Percentiles rank a stretch among this genome's conserved stretches.
phyloP scores from a whole-genome alignment of 1,284 basidiomycete species.

The Trametes pubescens region DNA sequence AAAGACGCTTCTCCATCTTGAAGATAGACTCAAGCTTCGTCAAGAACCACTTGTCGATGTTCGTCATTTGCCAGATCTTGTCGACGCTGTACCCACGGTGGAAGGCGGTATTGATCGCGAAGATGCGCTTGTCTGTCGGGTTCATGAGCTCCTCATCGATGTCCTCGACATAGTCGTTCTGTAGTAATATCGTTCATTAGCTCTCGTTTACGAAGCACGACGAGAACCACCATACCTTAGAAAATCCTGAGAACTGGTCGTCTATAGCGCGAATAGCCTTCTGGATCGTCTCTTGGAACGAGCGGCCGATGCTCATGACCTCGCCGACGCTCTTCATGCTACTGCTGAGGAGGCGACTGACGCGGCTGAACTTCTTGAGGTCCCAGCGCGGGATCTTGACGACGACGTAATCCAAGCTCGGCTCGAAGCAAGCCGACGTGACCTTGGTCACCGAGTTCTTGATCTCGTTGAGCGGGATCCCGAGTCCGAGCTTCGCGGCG shows the following conservation, averaged over 20 bases:
- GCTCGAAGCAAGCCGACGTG: conserved; percentile 98
- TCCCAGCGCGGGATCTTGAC: conserved; percentile 99
- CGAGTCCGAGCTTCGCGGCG: conserved; percentile 96
- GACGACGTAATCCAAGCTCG: conserved; percentile 95
- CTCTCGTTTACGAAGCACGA: not conserved
- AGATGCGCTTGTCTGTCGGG: conserved; percentile 92
- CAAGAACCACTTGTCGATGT: conserved; percentile 99
- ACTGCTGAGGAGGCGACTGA: conserved; percentile 87
- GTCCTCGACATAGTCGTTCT: conserved; percentile 87
- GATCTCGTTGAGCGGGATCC: conserved; percentile 97
- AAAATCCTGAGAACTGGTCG: conserved; percentile 93
- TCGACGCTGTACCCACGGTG: conserved; percentile 92
- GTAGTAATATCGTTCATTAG: not conserved
- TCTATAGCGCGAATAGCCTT: conserved; percentile 98
- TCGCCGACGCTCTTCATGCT: conserved; percentile 99
- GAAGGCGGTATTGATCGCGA: conserved; percentile 91
- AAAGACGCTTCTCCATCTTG: conserved; percentile 79
- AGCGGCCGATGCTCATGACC: conserved; percentile 98
- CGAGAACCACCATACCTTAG: conserved; percentile 63
- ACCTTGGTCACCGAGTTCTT: conserved; percentile 97
- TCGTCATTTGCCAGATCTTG: conserved; percentile 96
- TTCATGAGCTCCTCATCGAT: conserved; percentile 89
- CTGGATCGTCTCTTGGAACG: conserved; percentile 98
- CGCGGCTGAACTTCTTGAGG: conserved; percentile 95
- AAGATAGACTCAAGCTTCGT: conserved; percentile 87